A percentile compares a stretch with the other conserved stretches of the same genome.
Conservation (phyloP, 2,329 filamentous ascomycete species). For the Neopestalotiopsis sp. region DNA sequence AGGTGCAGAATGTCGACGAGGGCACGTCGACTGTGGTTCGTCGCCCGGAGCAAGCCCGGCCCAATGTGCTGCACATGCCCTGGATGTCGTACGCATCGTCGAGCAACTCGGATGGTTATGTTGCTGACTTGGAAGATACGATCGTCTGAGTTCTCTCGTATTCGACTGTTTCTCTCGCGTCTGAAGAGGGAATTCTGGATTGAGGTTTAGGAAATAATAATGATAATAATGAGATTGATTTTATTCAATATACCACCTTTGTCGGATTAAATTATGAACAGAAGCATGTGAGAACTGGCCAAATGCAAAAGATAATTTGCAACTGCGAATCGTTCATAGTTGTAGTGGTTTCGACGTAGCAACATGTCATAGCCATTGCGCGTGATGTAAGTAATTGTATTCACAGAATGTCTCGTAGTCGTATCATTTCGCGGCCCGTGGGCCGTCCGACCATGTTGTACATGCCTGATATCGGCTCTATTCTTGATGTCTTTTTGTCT, state of each 20-base stretch:
- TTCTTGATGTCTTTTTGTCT: not conserved
- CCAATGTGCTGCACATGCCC: conserved; percentile 10
- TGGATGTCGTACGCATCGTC: not conserved
- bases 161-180: not conserved
- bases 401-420: conserved; percentile 13
- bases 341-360: not conserved
- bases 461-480: not conserved
- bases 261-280: too few species aligned
- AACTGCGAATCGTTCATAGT: too few species aligned
- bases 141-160: not conserved
- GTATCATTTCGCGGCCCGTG: not conserved
- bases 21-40: conserved; percentile 21
- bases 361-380: not conserved
- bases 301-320: too few species aligned
- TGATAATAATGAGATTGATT: not conserved
- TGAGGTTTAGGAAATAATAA: not conserved
- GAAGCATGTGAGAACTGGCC: too few species aligned
- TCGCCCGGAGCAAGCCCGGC: conserved; percentile 22
- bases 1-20: conserved; percentile 15
- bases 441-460: not conserved
- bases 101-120: not conserved
- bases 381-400: conserved; percentile 3
- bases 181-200: not conserved
- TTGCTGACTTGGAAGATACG: not conserved
- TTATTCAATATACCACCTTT: not conserved